Evolutionary conservation across 2,329 filamentous ascomycete genomes (phyloP), one percentile per base, ranked within the genome.

Genomic region (Botryotinia narcissicola): DNA sequence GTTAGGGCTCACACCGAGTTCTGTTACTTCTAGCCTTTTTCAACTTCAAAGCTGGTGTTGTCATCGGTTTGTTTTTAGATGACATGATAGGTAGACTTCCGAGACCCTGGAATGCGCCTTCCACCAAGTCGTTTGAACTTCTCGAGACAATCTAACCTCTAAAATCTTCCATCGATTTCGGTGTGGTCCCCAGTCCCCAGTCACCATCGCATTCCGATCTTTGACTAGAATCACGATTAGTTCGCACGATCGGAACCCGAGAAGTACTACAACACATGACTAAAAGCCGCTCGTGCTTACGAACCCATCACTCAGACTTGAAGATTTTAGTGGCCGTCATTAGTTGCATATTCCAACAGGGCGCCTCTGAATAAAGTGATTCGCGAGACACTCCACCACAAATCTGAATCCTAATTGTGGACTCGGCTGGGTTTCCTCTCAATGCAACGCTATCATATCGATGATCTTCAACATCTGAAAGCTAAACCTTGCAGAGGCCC

Each of bases 271-370:
- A 68, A 46, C 46, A 32, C 64, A 57, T 54, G 64, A 68, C 35
- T 8, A 25, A 29, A 29, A 9, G 35, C 25, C 37, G 46, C 46
- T 35, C 9, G 40, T 68, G 48, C 48, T 68, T 68, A 68, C 37
- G 25, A n/a, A 40, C 35, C 25, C 48, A 57, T 68, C 35, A 68
- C 46, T 40, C 64, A 54, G 25, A n/a, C 35, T 54, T 68, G 64
- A 68, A 42, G 25, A 32, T 68, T 25, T 16, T n/a, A 68, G 46
- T 68, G 35, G 46, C 40, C 64, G 35, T 54, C 46, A 68, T 67
- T n/a, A 35, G 32, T 51, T 67, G 22, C 32, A 46, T 67, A 25
- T 25, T 51, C 25, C 22, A 51, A 51, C 48, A n/a, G 22, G 48
- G 48, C 25, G 10, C 48, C 48, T 25, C 22, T 32, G n/a, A 37